Evolutionary conservation across 257 asterid genomes (phyloP), one percentile per base, ranked within the genome.

Genomic region (Linderniella brevidens): DNA sequence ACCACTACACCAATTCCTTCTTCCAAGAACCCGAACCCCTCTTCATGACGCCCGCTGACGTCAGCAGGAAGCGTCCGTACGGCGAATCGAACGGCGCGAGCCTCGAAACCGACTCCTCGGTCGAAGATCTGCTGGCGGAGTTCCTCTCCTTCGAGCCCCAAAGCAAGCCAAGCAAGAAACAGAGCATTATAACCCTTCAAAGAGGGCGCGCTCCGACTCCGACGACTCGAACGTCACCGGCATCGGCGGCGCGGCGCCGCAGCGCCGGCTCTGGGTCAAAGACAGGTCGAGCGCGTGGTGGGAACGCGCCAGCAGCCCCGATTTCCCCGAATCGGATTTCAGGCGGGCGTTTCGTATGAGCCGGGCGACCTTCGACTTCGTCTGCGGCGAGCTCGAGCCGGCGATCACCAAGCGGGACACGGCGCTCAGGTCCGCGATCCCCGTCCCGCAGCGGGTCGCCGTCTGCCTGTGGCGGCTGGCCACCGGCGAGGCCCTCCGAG

Each of bases 401-500:
- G 85, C 47, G 0, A 78, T 86, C 37, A 82, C 80, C 0, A 86
- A 79, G 20, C 79, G 82, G 11, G 70, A 86, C 62, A 86, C 97
- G n/a, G 79, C 77, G 92, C 77, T 86, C 12, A 82, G 97, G 0
- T 17, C 57, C 32, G 97, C 97, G 0, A 86, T 86, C 13, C 97
- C 97, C 11, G 93, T 87, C 13, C 79, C 75, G 3, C 93, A 82
- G 56, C 77, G 97, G 5, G 95, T 87, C 7, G 97, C 95, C 0
- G 97, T 83, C 1, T 87, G 97, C 39, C 32, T 87, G 4, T 87
- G 92, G 92, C 41, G 95, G 17, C 60, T 87, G 35, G 92, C 93
- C 54, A 87, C 97, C 8, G 97, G 97, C 0, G 95, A 75, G 36
- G 86, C 97, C 5, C 92, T 87, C 17, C 95, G 97, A 0, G 93